These are phyloP conservation scores for Suillus ampliporus DNA, from an alignment of 768 basidiomycete species.

Conservation along the genomic window DNA sequence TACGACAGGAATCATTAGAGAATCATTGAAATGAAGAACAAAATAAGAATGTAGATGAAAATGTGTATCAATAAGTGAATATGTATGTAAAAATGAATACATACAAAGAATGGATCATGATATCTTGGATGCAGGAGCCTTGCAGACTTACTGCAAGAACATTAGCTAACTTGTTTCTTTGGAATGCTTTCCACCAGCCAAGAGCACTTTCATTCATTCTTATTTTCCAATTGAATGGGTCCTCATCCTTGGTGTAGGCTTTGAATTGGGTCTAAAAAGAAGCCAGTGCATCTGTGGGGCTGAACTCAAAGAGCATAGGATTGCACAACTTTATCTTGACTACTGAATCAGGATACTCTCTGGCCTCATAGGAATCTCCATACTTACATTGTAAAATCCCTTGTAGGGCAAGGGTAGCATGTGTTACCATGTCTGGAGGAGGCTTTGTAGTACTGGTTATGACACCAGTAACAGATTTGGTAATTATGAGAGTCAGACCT, in stretches of 20 bases:
- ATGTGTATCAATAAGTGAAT: not conserved
- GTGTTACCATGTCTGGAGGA: conserved; percentile 1
- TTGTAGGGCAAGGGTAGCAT: conserved; percentile 10
- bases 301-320: conserved; percentile 4
- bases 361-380: conserved; percentile 8
- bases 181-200: conserved; percentile 12
- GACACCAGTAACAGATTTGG: not conserved
- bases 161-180: conserved; percentile 8
- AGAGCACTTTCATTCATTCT: not conserved
- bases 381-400: conserved; percentile 1
- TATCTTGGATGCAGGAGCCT: too few relatives aligned
- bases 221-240: conserved; percentile 12
- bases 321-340: conserved; percentile 2
- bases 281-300: conserved; percentile 1
- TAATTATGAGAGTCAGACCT: not conserved
- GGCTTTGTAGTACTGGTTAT: not conserved
- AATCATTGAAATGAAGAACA: too few relatives aligned
- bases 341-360: not conserved
- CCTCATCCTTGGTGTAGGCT: conserved; percentile 3
- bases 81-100: not conserved
- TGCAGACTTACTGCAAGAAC: not conserved
- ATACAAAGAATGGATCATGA: not conserved
- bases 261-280: conserved; percentile 10
- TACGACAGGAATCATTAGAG: too few relatives aligned
- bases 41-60: too few relatives aligned